Evolutionary conservation across 1,139 yeast species (phyloP), one percentile per base, ranked within the genome.

Genomic region (Hanseniaspora sp.): DNA sequence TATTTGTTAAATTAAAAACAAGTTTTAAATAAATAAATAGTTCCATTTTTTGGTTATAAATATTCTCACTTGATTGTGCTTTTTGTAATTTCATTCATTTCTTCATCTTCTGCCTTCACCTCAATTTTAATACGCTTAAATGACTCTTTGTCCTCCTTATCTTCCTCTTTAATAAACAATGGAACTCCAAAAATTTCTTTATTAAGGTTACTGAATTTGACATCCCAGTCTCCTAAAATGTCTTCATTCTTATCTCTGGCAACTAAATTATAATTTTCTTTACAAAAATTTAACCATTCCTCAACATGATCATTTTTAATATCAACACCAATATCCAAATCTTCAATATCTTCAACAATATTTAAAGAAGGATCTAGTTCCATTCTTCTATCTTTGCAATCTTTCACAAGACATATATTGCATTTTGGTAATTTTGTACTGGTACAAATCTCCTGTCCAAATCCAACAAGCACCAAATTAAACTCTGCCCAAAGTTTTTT

Each of bases 381-480:
- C 1, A 34, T 5, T 42, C 47, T 34, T 48, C 53, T 41, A 28
- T 49, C 53, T 34, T 49, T 49, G 30, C 53, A 49, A 2, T 43
- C 18, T 11, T 34, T 37, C 8, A 49, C 53, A 15, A 49, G 18
- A 31, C 95, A 86, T 11, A 80, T 62, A 60, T 80, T 87, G 65
- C 95, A 86, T 58, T 81, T 75, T 39, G 79, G 69, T 2, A 79
- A 78, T 52, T 80, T 72, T 0, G 94, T 86, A 0, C 79, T 75
- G 64, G 53, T 49, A 34, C 96, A 86, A 1, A 86, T 73, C 2
- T 80, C 79, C 65, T 86, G 96, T 11, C 95, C 95, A 71, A 86
- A 86, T 7, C 95, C 95, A 5, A 86, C 95, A 12, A 86, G 67
- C 17, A 82, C 66, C 0, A 94, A 95, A 62, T 86, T 86, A 30